Base-by-base conservation (phyloP, 129 eudicot genomes). In the Logfia minima region DNA sequence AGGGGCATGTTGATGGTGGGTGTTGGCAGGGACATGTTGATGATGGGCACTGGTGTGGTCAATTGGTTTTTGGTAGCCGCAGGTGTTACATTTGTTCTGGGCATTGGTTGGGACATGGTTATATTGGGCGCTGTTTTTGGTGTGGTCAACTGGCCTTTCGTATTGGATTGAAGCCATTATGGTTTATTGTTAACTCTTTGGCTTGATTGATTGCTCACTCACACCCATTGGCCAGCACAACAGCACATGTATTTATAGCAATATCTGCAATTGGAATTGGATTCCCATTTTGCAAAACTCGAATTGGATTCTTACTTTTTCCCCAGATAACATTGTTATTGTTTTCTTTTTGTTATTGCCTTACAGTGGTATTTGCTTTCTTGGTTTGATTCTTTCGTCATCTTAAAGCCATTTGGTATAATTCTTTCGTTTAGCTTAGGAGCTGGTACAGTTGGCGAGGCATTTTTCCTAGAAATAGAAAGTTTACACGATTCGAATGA, bases 161-260 rank as follows among this genome's bases (percentile, higher is more conserved):
- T 81, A 55, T 67, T 80, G 87, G 52, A 78, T 39, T 55, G 86
- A 65, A 37, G 85, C 82, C 82, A 82, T 82, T 69, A 76, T 70
- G 34, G 62, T 22, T 60, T 29, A 53, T 21, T 55, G 32, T 74
- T 1, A 2, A 52, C 8, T 68, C 6, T 39, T 68, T 23, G 23
- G 55, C 56, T 81, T 29, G 16, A 0, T 43, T 60, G 80, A 52
- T 81, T 81, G 80, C 10, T 68, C 17, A 29, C 35, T 71, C 64
- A 70, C 82, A 75, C 63, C 45, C 63, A 41, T 76, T 51, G 73
- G 23, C n/a, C 66, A 9, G 63, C 52, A 28, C 18, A 59, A 70
- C 66, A 5, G 17, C 29, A 63, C 16, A 17, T 65, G 78, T 66
- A 35, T 72, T 32, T 79, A 72, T 79, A 72, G 67, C 51, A 51